These are phyloP conservation scores for Cucurbita argyrosperma DNA, from an alignment of 306 rosid species.

Conservation along the genomic window DNA sequence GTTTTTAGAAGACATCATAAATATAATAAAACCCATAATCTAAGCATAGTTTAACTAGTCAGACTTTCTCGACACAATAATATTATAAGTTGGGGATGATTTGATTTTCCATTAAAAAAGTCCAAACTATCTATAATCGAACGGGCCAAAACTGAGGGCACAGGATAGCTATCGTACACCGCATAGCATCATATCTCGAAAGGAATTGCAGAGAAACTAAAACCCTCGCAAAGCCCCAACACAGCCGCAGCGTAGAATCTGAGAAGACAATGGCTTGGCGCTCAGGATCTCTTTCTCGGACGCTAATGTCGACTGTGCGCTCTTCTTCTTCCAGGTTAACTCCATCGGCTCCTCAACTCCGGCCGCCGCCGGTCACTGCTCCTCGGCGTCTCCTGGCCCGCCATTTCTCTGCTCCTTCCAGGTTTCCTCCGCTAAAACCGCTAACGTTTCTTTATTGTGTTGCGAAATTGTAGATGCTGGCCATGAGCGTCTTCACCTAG, in stretches of 20 bases:
- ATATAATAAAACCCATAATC: too few relatives aligned
- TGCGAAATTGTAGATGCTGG: neutral
- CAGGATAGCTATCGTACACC: neutral
- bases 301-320: constrained; percentile 42
- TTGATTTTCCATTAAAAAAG: neutral
- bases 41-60: too few relatives aligned
- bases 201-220: neutral
- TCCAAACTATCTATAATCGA: neutral
- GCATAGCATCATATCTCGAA: neutral
- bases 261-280: constrained; percentile 38
- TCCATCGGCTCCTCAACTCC: constrained; percentile 24
- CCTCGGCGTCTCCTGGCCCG: constrained; percentile 39
- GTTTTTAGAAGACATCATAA: too few relatives aligned
- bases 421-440: constrained; percentile 4
- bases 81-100: too few relatives aligned
- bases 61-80: too few relatives aligned
- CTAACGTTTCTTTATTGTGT: neutral
- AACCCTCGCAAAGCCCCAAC: constrained; percentile 42
- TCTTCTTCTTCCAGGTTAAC: constrained; percentile 29
- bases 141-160: neutral
- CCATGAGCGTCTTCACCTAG: neutral
- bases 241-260: neutral
- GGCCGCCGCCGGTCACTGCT: constrained; percentile 22
- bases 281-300: constrained; percentile 43
- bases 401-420: constrained; percentile 41